phyloP scores from a whole-genome alignment of 192 early-diverging fungal species.

The Coemansia sp. region DNA sequence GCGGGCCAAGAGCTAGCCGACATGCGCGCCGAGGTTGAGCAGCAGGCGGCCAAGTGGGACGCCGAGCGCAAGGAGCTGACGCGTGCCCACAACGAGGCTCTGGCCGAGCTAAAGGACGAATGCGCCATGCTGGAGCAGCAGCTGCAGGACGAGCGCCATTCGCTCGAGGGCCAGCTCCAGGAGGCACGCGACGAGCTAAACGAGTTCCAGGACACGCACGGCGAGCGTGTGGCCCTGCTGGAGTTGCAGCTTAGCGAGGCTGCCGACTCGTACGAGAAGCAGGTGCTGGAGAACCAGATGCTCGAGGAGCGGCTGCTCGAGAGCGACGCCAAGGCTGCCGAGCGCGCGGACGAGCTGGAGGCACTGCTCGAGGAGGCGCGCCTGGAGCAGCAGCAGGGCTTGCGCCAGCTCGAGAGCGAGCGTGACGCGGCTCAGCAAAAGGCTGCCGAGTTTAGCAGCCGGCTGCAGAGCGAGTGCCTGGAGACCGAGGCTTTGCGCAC shows the following conservation, averaged over 20 bases:
- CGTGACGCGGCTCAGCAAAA: conserved; percentile 5
- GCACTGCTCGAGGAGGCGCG: conserved; percentile 7
- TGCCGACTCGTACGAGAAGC: conserved; percentile 4
- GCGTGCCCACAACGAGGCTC: conserved; percentile 13
- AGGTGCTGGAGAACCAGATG: not conserved
- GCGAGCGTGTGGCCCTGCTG: not conserved
- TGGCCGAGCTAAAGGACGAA: conserved; percentile 21
- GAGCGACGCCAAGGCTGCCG: not conserved
- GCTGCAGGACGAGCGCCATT: conserved; percentile 15
- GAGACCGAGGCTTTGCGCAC: conserved; percentile 12
- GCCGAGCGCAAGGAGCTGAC: conserved; percentile 23
- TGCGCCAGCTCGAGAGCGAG: conserved; percentile 10
- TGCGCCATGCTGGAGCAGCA: conserved; percentile 18
- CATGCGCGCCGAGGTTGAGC: conserved; percentile 9
- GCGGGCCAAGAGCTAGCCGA: conserved; percentile 21
- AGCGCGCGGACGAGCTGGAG: conserved; percentile 9
- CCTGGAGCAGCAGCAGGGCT: not conserved
- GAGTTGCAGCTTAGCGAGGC: conserved; percentile 4
- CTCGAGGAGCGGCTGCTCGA: conserved; percentile 18
- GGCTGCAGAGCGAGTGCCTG: not conserved
- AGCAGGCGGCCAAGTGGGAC: conserved; percentile 9
- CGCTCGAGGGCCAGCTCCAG: conserved; percentile 16
- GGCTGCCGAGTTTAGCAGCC: not conserved
- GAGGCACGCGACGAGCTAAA: conserved; percentile 15
- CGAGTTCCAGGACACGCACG: not conserved